phyloP scores from a whole-genome alignment of 352 stramenopile genomes.

The Pythium insidiosum region DNA sequence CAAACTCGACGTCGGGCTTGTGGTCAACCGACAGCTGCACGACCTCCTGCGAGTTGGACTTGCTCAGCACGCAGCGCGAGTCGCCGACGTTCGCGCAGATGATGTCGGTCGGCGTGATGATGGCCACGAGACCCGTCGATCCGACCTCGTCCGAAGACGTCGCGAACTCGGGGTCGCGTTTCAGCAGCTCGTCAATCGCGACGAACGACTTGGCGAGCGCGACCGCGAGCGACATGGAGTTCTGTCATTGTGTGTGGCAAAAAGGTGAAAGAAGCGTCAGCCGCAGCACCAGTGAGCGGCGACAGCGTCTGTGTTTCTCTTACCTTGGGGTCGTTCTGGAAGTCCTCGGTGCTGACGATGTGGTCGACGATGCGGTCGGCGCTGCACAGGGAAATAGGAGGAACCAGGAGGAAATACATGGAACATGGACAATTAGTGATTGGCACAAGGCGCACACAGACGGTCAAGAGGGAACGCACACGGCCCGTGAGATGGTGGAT shows the following conservation, averaged over 20 bases:
- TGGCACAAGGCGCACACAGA: not conserved
- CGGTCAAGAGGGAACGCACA: constrained; percentile 31
- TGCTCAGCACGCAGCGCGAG: constrained; percentile 81
- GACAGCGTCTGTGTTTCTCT: no score
- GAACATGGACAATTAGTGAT: not conserved
- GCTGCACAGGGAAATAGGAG: constrained; percentile 14
- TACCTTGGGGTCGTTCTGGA: constrained; percentile 58
- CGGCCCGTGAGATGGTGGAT: constrained; percentile 47
- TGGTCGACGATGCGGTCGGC: constrained; percentile 54
- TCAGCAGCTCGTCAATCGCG: constrained; percentile 58
- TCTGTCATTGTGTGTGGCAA: no score
- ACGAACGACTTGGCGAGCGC: constrained; percentile 75
- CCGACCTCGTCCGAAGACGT: constrained; percentile 71
- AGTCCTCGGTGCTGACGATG: constrained; percentile 67
- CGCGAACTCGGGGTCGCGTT: constrained; percentile 56
- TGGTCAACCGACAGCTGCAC: constrained; percentile 81
- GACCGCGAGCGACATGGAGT: constrained; percentile 60
- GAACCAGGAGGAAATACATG: not conserved
- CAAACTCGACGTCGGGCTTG: constrained; percentile 80
- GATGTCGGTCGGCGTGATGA: constrained; percentile 77
- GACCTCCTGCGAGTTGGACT: constrained; percentile 55
- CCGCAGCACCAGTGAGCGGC: no score
- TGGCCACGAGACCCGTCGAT: constrained; percentile 72
- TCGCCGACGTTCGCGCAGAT: constrained; percentile 80
- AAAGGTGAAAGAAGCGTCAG: not conserved